Evolutionary conservation across 148 eudicot species (phyloP).

Genomic region (Silene conica): DNA sequence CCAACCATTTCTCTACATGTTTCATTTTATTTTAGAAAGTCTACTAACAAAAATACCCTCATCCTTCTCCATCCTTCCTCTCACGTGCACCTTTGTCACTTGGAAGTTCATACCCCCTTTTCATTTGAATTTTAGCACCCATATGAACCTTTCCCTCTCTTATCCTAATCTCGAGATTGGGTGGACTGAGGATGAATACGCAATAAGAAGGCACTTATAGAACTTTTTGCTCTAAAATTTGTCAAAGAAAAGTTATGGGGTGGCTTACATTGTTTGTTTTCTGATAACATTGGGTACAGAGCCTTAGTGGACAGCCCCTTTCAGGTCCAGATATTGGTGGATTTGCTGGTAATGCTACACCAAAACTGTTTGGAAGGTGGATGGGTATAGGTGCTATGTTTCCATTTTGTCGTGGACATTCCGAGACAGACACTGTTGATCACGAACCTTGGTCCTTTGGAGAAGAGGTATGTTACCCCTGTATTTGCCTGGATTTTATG

Average conservation of each 20-base stretch:
- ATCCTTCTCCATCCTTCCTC: neutral
- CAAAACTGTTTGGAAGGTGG: slow-evolving; percentile 96
- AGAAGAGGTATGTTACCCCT: slow-evolving; percentile 65
- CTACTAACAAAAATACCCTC: neutral
- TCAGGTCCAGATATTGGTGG: slow-evolving; percentile 99
- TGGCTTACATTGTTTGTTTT: neutral
- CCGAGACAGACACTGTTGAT: slow-evolving; percentile 63
- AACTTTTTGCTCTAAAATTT: neutral
- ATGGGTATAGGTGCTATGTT: slow-evolving; percentile 93
- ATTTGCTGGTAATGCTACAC: slow-evolving; percentile 96
- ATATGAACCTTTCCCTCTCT: neutral
- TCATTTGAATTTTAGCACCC: neutral
- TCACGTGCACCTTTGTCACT: neutral
- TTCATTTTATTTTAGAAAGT: neutral
- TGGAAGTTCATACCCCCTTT: neutral
- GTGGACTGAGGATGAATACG: neutral
- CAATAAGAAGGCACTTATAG: neutral
- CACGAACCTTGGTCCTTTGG: slow-evolving; percentile 99
- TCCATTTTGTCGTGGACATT: slow-evolving; percentile 96
- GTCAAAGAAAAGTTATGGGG: neutral
- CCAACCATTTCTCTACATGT: no score
- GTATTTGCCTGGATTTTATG: neutral
- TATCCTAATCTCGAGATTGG: neutral
- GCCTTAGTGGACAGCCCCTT: slow-evolving; percentile 97
- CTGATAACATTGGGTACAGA: slow-evolving; percentile 34